These are phyloP conservation scores for Chrysoporthe deuterocubensis DNA, from an alignment of 2,329 filamentous ascomycete species.

Conservation along the genomic window DNA sequence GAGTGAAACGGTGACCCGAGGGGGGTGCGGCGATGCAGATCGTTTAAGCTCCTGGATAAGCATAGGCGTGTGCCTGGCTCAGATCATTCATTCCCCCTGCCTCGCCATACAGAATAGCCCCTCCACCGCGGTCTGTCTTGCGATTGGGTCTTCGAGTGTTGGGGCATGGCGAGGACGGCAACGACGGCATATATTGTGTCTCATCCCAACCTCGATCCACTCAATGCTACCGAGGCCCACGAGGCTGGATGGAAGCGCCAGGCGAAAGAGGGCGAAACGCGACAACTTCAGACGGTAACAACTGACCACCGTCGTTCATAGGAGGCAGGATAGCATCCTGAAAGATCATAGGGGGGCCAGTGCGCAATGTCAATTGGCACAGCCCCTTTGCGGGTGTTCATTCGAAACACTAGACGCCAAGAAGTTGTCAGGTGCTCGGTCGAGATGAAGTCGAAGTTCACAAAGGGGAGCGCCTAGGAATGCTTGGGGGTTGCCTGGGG, in stretches of 20 bases:
- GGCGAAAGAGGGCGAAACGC: not conserved
- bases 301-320: not conserved
- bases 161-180: not conserved
- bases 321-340: not conserved
- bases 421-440: constrained; percentile 6
- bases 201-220: not conserved
- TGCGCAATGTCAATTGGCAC: not conserved
- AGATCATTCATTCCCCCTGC: not conserved
- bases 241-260: not conserved
- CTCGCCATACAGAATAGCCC: not conserved
- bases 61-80: not conserved
- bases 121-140: not conserved
- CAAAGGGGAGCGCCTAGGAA: too few relatives aligned
- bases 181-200: not conserved
- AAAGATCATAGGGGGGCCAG: not conserved
- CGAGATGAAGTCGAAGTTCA: not conserved
- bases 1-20: not conserved
- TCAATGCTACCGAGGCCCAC: too few relatives aligned
- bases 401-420: constrained; percentile 15
- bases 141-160: not conserved
- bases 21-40: not conserved
- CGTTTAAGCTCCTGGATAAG: constrained; percentile 1
- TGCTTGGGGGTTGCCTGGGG: too few relatives aligned
- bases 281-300: not conserved
- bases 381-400: constrained; percentile 5